Base-by-base conservation (phyloP, 129 eudicot genomes). In the Lactuca sativa region DNA sequence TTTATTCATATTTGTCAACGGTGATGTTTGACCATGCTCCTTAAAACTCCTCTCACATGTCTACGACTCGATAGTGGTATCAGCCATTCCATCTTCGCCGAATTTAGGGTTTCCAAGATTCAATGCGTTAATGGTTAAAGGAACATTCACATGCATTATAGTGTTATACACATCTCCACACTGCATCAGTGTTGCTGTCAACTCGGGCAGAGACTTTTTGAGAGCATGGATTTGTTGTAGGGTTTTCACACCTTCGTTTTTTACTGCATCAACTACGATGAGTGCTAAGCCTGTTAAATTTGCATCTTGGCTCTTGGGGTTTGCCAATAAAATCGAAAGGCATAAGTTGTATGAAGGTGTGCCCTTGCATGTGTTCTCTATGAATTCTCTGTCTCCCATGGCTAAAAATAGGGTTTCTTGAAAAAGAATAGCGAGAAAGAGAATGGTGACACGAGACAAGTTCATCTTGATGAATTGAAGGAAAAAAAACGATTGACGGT, bases 31-130 rank as follows among this genome's bases (percentile, higher is more conserved):
- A 18, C 68, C 74, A 67, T 34, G 41, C 55, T 63, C 37, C 2
- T 59, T 38, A 36, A 84, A 84, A 43, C 70, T 66, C 2, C 37
- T 21, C 74, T 82, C 79, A 56, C 85, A 86, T 10, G 48, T 53
- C 40, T 73, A 54, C 0, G 79, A 74, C 69, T 83, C 84, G 0
- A 77, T 34, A 1, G 15, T 77, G 9, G 53, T 21, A 59, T 86
- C 85, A 15, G 77, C 77, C 77, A 86, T 70, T 16, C 80, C 89
- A 5, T 69, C 65, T 60, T 84, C 89, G 0, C 75, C 93, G 67
- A 81, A 75, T 53, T 78, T 86, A 2, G 85, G 71, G 36, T 68
- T 18, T 9, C 85, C 85, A 2, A 33, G 59, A 7, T 14, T 47
- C 63, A 81, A 64, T 0, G 74, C 87, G 4, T 73, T 52, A 11